Evolutionary conservation across 192 early-diverging fungal genomes (phyloP).

Genomic region (Rhizophlyctis rosea): DNA sequence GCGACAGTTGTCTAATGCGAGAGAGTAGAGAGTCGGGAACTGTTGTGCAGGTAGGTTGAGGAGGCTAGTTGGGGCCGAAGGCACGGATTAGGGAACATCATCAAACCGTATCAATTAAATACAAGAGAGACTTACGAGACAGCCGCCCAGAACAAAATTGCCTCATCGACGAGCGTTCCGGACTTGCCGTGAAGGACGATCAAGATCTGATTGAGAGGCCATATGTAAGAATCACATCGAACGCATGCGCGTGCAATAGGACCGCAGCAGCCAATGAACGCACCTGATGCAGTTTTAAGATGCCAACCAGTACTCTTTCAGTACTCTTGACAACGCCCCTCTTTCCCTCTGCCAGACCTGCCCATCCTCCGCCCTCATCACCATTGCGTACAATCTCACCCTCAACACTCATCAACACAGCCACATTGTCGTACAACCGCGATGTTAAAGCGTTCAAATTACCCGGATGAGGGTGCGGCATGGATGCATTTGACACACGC

Average conservation of each 20-base stretch:
- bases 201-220: conserved; percentile 18
- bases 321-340: conserved; percentile 1
- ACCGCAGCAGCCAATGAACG: too few species aligned
- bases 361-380: conserved; percentile 10
- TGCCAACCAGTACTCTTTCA: conserved; percentile 19
- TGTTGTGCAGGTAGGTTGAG: conserved; percentile 25
- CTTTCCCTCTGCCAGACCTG: conserved; percentile 11
- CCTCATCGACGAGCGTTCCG: conserved; percentile 12
- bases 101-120: neutral
- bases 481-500: too few species aligned
- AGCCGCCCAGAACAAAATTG: conserved; percentile 39
- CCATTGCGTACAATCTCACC: neutral
- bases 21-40: conserved; percentile 20
- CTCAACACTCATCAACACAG: conserved; percentile 23
- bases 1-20: conserved; percentile 30
- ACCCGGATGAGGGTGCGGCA: too few species aligned
- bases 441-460: conserved; percentile 22
- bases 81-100: conserved; percentile 7
- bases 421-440: conserved; percentile 34
- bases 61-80: conserved; percentile 20
- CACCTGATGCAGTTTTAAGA: conserved; percentile 26
- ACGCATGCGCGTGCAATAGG: too few species aligned
- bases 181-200: conserved; percentile 18
- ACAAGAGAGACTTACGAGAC: conserved; percentile 22
- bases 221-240: too few species aligned